Evolutionary conservation across 1,284 basidiomycete genomes (phyloP).

Genomic region (Tilletia walkeri): DNA sequence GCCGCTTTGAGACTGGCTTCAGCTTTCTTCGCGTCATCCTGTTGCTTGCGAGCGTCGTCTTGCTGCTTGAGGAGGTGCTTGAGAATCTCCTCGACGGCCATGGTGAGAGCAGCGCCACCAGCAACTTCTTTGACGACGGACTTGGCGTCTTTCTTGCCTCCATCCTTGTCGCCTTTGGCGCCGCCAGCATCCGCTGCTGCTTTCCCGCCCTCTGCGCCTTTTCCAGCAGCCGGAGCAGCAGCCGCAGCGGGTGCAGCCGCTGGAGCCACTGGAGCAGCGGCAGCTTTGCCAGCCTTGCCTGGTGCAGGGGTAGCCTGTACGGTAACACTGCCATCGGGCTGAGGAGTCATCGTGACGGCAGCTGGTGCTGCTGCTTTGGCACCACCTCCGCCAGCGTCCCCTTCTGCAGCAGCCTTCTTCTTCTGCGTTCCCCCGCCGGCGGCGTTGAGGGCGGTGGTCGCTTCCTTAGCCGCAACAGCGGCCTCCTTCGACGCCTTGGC

Average conservation of each 20-base stretch:
- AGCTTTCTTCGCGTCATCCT: neutral
- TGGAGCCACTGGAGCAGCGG: neutral
- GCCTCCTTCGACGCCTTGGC: conserved; percentile 13
- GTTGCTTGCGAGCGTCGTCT: conserved; percentile 30
- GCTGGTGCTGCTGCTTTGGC: neutral
- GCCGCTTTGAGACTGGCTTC: conserved; percentile 12
- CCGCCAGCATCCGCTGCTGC: conserved; percentile 28
- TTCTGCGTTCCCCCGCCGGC: conserved; percentile 8
- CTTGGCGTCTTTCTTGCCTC: conserved; percentile 29
- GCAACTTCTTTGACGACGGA: conserved; percentile 32
- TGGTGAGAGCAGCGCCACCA: conserved; percentile 35
- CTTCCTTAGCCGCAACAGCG: conserved; percentile 9
- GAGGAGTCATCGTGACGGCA: neutral
- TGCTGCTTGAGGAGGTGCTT: conserved; percentile 45
- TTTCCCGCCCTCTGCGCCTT: conserved; percentile 9
- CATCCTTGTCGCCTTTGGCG: conserved; percentile 22
- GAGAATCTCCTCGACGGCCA: conserved; percentile 49
- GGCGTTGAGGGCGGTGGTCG: neutral
- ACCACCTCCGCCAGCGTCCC: neutral
- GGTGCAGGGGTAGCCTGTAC: conserved; percentile 9
- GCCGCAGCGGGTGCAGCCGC: neutral
- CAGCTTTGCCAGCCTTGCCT: neutral
- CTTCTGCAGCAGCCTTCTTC: conserved; percentile 1
- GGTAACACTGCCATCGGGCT: conserved; percentile 4
- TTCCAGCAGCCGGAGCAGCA: neutral